These are phyloP conservation scores for Coprinopsis cinerea DNA, from an alignment of 768 basidiomycete species.

Conservation along the genomic window DNA sequence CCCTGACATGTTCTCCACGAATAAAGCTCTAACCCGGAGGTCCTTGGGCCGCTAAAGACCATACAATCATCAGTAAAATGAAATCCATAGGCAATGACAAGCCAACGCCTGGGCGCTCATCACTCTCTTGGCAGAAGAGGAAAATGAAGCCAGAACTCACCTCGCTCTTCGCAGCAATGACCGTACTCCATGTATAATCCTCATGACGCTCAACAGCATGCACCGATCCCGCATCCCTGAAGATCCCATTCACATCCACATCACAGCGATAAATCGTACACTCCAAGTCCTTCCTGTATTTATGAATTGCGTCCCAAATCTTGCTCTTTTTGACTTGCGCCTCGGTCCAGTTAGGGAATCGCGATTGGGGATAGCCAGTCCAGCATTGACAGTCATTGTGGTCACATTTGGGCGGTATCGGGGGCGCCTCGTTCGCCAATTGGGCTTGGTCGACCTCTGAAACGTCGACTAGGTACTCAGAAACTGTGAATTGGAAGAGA, in stretches of 20 bases:
- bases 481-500: background rate
- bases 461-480: background rate
- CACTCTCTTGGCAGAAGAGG: background rate
- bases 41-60: slow-evolving; percentile 14
- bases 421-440: slow-evolving; percentile 24
- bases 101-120: background rate
- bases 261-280: slow-evolving; percentile 29
- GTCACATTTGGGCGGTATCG: slow-evolving; percentile 26
- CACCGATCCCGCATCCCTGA: slow-evolving; percentile 18
- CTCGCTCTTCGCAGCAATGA: slow-evolving; percentile 9
- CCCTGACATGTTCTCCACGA: slow-evolving; percentile 42
- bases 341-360: slow-evolving; percentile 45
- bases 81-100: background rate
- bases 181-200: slow-evolving; percentile 26
- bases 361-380: slow-evolving; percentile 30
- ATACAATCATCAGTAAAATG: background rate
- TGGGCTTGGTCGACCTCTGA: slow-evolving; percentile 33
- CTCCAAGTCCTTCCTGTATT: slow-evolving; percentile 17
- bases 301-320: slow-evolving; percentile 24
- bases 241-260: slow-evolving; percentile 26
- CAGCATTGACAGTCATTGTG: slow-evolving; percentile 25
- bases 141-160: slow-evolving; percentile 9
- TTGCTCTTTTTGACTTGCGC: slow-evolving; percentile 29
- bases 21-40: slow-evolving; percentile 40
- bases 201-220: slow-evolving; percentile 12